Conservation (phyloP, 371 early-diverging fungal genomes). For the Rhizopus sp. region DNA sequence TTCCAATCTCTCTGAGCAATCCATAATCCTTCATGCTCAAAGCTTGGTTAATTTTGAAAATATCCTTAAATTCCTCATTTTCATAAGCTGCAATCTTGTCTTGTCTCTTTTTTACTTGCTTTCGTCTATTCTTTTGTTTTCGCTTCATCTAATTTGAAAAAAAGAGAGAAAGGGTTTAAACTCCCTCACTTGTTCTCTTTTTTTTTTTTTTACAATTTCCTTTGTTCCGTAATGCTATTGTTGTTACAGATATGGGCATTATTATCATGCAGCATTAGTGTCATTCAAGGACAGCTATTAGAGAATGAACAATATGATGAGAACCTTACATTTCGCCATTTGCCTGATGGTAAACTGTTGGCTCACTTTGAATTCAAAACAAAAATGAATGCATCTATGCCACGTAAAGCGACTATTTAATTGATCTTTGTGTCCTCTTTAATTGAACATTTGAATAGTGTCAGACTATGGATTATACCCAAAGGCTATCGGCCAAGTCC, state of each 20-base stretch:
- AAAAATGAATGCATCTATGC: slow-evolving; percentile 35
- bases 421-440: background rate
- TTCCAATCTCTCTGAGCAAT: slow-evolving; percentile 49
- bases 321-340: slow-evolving; percentile 60
- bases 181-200: background rate
- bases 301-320: slow-evolving; percentile 57
- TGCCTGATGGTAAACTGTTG: slow-evolving; percentile 78
- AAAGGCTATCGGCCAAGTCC: slow-evolving; percentile 84
- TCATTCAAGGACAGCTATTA: slow-evolving; percentile 9
- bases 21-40: slow-evolving; percentile 46
- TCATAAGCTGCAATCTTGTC: slow-evolving; percentile 30
- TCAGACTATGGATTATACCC: slow-evolving; percentile 79
- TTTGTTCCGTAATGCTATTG: background rate
- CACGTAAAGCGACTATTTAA: slow-evolving; percentile 16
- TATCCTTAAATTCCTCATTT: slow-evolving; percentile 39
- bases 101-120: slow-evolving; percentile 15
- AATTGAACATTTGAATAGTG: slow-evolving; percentile 34
- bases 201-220: background rate
- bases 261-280: background rate
- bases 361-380: slow-evolving; percentile 78
- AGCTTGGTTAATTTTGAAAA: slow-evolving; percentile 56
- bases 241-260: background rate
- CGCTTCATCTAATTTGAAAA: slow-evolving; percentile 22
- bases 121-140: slow-evolving; percentile 21
- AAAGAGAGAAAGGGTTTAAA: background rate